Base-by-base conservation (phyloP, 176 grass and related monocot species). In the Cenchrus fungigraminus region DNA sequence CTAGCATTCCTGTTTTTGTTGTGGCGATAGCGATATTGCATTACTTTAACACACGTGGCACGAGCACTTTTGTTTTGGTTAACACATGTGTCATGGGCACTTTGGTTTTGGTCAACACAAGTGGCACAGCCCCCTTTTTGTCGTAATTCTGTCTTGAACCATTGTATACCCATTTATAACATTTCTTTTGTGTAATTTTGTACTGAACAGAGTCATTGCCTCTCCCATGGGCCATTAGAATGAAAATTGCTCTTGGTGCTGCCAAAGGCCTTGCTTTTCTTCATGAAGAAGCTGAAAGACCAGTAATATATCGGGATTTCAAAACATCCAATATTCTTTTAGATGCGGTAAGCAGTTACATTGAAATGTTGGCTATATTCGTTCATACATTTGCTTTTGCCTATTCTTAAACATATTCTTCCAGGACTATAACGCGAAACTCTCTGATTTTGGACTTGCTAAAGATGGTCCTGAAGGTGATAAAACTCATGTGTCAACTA, bases 381-480 rank as follows among this genome's bases (percentile, higher is more conserved):
- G 25, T 22, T 90, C 56, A 65, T 56, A 82, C 67, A 73, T 60
- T 69, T 73, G 61, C 67, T 72, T 13, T 81, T 80, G 59, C 51
- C 3, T 50, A 52, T 76, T 57, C 59, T 87, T 80, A 74, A 84
- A 79, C 59, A 54, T 87, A 28, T 74, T 87, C 43, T 72, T 96
- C 16, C 87, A 99, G 97, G 97, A 96, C 53, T 99, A 99, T 22
- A 96, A 96, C 19, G 97, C 97, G 43, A 99, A 99, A 87, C 90
- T 99, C 22, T 99, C 97, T 80, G 97, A 99, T 89, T 99, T 99
- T 88, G 93, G 97, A 63, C 90, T 99, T 80, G 97, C 97, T 88
- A 99, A 99, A 92, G 97, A 96, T 92, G 97, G 91, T 44, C 97
- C 97, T 22, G 97, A 99, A 79, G 97, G 97, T 83, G 97, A 99